Evolutionary conservation across 164 flowering plant species (phyloP).

Genomic region (Euptelea pleiosperma): DNA sequence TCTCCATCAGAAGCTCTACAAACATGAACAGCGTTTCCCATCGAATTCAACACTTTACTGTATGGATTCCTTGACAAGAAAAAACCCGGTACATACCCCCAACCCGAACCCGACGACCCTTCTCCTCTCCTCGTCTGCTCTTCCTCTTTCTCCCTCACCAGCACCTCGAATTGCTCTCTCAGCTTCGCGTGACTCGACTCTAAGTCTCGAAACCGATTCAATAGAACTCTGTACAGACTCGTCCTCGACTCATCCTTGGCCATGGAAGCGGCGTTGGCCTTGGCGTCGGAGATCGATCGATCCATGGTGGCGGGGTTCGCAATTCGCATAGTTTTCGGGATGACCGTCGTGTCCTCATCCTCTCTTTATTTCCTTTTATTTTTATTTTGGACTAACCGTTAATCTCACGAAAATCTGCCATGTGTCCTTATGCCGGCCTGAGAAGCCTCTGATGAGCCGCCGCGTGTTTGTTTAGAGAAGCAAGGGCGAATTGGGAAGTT

Average conservation of each 20-base stretch:
- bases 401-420: too few species aligned
- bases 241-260: constrained; percentile 1
- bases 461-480: too few species aligned
- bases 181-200: constrained; percentile 53
- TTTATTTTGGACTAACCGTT: too few species aligned
- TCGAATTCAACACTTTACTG: constrained; percentile 45
- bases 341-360: too few species aligned
- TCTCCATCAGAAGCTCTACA: constrained; percentile 47
- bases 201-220: constrained; percentile 42
- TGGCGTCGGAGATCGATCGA: neutral
- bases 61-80: constrained; percentile 33
- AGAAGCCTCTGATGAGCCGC: too few species aligned
- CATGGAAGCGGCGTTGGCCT: neutral
- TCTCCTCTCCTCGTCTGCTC: constrained; percentile 11
- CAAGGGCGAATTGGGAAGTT: too few species aligned
- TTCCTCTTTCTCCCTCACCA: constrained; percentile 13
- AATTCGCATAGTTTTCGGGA: too few species aligned
- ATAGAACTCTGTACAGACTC: constrained; percentile 23
- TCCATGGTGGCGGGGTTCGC: neutral
- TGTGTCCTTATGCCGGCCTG: too few species aligned
- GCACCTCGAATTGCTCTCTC: constrained; percentile 31
- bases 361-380: too few species aligned
- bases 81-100: constrained; percentile 31
- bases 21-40: constrained; percentile 71
- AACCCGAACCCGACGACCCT: constrained; percentile 9